These are phyloP conservation scores for Berkeleyomyces basicola DNA, from an alignment of 2,329 filamentous ascomycete genomes.

Conservation along the genomic window DNA sequence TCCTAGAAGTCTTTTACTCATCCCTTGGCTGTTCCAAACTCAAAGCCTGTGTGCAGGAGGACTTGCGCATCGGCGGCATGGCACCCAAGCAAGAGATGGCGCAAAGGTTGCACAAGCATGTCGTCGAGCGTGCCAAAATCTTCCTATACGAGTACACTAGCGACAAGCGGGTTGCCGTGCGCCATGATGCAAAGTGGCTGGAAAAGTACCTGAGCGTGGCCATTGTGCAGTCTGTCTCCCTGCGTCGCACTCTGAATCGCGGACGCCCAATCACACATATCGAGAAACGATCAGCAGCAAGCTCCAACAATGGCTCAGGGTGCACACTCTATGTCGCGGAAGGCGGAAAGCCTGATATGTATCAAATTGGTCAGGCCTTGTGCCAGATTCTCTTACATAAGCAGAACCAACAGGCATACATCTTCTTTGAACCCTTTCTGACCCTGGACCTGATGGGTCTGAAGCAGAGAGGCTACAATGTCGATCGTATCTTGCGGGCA, in stretches of 20 bases:
- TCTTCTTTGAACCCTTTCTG: constrained; percentile 82
- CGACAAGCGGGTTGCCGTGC: constrained; percentile 60
- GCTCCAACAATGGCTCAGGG: constrained; percentile 33
- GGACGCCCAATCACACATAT: constrained; percentile 52
- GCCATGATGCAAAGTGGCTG: constrained; percentile 78
- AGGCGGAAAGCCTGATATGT: constrained; percentile 56
- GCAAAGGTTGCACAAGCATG: constrained; percentile 55
- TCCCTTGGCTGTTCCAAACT: constrained; percentile 63
- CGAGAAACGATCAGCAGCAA: constrained; percentile 61
- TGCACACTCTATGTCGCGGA: constrained; percentile 63
- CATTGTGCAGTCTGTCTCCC: constrained; percentile 59
- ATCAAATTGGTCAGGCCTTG: constrained; percentile 79
- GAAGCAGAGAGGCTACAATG: constrained; percentile 82
- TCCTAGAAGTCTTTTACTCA: constrained; percentile 68
- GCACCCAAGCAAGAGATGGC: constrained; percentile 53
- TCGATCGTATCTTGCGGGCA: constrained; percentile 77
- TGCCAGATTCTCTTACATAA: constrained; percentile 64
- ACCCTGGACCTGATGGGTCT: constrained; percentile 70
- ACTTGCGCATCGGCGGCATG: constrained; percentile 52
- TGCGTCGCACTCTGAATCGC: constrained; percentile 53
- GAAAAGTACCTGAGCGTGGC: constrained; percentile 69
- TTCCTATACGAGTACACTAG: constrained; percentile 66
- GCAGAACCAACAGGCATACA: constrained; percentile 73
- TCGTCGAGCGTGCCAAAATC: constrained; percentile 73
- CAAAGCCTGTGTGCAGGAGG: constrained; percentile 61